A percentile compares a stretch with the other conserved stretches of the same genome.
Conservation (phyloP, 805 yeast species). For the Scheffersomyces coipomensis region DNA sequence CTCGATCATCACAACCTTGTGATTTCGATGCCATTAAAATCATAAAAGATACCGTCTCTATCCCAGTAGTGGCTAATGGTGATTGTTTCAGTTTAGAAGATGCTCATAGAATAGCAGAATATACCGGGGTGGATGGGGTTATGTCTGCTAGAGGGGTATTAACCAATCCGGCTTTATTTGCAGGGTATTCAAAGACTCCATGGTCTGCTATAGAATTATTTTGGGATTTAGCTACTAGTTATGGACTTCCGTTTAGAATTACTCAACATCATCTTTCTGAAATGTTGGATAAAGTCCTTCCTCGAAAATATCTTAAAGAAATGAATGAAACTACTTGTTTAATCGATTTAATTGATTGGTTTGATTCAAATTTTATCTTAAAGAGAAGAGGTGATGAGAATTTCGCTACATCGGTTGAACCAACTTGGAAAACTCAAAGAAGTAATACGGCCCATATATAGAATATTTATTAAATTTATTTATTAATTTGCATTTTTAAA, state of each 20-base stretch:
- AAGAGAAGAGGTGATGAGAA: slow-evolving; percentile 67
- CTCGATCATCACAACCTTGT: slow-evolving; percentile 82
- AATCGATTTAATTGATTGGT: slow-evolving; percentile 75
- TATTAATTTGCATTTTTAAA: neutral
- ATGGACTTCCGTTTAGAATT: slow-evolving; percentile 82
- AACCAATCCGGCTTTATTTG: slow-evolving; percentile 83
- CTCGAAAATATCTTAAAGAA: slow-evolving; percentile 35
- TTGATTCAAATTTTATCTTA: slow-evolving; percentile 68
- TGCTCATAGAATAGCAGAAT: slow-evolving; percentile 56
- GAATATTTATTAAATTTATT: neutral
- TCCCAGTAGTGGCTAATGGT: slow-evolving; percentile 97
- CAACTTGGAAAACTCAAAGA: slow-evolving; percentile 8
- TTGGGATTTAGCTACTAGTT: slow-evolving; percentile 73
- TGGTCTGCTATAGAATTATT: slow-evolving; percentile 89
- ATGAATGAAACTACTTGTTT: slow-evolving; percentile 62
- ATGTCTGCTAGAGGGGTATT: slow-evolving; percentile 94
- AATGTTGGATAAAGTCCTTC: slow-evolving; percentile 65
- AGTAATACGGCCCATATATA: slow-evolving; percentile 8
- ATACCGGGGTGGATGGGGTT: slow-evolving; percentile 84
- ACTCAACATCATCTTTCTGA: slow-evolving; percentile 86
- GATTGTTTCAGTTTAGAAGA: slow-evolving; percentile 76
- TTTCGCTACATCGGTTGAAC: slow-evolving; percentile 54
- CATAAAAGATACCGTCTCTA: slow-evolving; percentile 52
- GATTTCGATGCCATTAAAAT: slow-evolving; percentile 76
- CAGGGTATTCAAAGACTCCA: slow-evolving; percentile 72